phyloP scores from a whole-genome alignment of 1,139 yeast genomes.

The Pichia sp. region DNA sequence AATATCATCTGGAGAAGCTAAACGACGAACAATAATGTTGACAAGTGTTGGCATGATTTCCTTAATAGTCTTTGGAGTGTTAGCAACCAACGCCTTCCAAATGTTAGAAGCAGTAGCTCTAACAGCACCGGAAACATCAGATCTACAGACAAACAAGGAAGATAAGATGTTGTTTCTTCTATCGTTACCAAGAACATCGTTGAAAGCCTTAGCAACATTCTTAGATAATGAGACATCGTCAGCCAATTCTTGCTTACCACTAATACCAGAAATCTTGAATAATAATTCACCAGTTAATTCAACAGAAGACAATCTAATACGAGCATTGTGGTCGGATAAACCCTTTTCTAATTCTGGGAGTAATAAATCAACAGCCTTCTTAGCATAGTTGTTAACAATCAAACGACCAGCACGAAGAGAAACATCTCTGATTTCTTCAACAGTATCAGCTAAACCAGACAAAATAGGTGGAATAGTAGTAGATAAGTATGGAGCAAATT shows the following conservation, averaged over 20 bases:
- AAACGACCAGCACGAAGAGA: constrained; percentile 93
- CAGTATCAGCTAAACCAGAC: constrained; percentile 86
- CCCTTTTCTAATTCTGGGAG: constrained; percentile 95
- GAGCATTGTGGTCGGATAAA: constrained; percentile 74
- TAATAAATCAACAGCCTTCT: constrained; percentile 88
- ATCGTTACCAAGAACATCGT: constrained; percentile 80
- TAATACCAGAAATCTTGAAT: constrained; percentile 92
- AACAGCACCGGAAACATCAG: constrained; percentile 85
- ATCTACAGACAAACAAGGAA: constrained; percentile 85
- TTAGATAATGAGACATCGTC: constrained; percentile 60
- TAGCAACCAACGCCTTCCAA: constrained; percentile 96
- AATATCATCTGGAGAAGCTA: constrained; percentile 76
- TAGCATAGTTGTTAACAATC: constrained; percentile 88
- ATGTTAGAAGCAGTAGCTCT: constrained; percentile 92
- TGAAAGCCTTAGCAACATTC: constrained; percentile 64
- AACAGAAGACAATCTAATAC: constrained; percentile 91
- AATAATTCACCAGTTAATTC: constrained; percentile 96
- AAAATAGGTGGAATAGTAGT: constrained; percentile 88
- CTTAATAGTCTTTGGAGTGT: constrained; percentile 95
- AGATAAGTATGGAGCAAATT: constrained; percentile 84
- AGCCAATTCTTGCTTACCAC: constrained; percentile 60
- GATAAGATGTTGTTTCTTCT: constrained; percentile 88
- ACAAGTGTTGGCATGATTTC: constrained; percentile 88
- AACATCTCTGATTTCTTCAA: constrained; percentile 84
- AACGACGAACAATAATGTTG: constrained; percentile 71